Percentiles rank a stretch among this genome's conserved stretches.
Conservation (phyloP, 1,284 basidiomycete genomes). For the Quambalaria eucalypti region DNA sequence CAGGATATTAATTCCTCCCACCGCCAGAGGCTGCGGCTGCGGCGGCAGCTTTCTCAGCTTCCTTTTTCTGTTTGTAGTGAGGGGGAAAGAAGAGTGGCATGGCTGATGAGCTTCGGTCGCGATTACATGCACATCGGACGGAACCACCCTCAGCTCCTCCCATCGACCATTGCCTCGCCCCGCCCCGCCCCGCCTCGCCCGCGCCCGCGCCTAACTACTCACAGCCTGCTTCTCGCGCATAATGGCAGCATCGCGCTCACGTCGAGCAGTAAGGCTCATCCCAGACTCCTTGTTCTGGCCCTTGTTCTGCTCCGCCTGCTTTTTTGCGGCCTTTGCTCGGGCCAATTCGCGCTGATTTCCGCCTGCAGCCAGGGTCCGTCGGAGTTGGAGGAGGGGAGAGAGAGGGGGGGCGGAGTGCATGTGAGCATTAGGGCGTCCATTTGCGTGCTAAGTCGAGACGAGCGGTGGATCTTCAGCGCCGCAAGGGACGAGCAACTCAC, state of each 20-base stretch:
- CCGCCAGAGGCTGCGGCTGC: too few relatives aligned
- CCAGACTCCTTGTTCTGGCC: conserved; percentile 29
- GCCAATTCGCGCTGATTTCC: conserved; percentile 45
- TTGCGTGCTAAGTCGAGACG: too few relatives aligned
- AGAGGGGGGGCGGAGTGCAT: too few relatives aligned
- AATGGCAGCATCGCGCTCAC: conserved; percentile 37
- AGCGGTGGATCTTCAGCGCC: too few relatives aligned
- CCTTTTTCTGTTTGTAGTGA: neutral
- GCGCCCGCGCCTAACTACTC: conserved; percentile 8
- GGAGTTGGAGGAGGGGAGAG: too few relatives aligned
- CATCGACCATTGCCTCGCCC: neutral
- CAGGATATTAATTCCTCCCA: too few relatives aligned
- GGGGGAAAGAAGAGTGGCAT: neutral
- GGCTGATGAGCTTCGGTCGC: neutral
- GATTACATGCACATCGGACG: too few relatives aligned
- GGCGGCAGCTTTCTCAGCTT: conserved; percentile 1
- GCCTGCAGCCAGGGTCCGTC: too few relatives aligned
- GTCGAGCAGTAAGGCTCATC: conserved; percentile 27
- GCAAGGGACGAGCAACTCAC: too few relatives aligned
- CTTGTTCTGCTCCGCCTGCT: conserved; percentile 35
- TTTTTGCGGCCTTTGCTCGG: conserved; percentile 44
- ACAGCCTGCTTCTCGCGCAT: conserved; percentile 41
- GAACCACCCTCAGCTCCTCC: neutral
- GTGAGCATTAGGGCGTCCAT: too few relatives aligned
- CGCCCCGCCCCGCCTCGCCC: neutral